Evolutionary conservation across 2,329 filamentous ascomycete genomes (phyloP).

Genomic region (Aspergillus sergii): DNA sequence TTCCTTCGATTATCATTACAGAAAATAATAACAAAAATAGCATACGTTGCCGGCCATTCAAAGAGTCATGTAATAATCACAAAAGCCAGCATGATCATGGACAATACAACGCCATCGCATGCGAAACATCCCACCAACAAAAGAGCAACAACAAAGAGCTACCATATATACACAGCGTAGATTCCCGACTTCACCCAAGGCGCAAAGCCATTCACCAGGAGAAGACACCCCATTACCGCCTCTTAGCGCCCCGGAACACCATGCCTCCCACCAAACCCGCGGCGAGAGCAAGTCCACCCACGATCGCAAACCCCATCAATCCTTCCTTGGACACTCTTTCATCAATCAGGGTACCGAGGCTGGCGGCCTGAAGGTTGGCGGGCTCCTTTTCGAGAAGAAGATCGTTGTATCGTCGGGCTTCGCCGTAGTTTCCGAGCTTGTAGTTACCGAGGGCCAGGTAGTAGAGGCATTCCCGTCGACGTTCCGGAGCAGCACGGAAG

Average conservation of each 20-base stretch:
- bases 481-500: slow-evolving; percentile 89
- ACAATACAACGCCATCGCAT: slow-evolving; percentile 9
- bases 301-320: slow-evolving; percentile 88
- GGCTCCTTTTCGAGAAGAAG: slow-evolving; percentile 88
- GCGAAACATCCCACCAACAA: slow-evolving; percentile 7
- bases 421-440: slow-evolving; percentile 96
- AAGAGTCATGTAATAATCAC: slow-evolving; percentile 3
- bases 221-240: slow-evolving; percentile 46
- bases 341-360: slow-evolving; percentile 85
- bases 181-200: neutral
- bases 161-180: slow-evolving; percentile 2
- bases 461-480: slow-evolving; percentile 95
- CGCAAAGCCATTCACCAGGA: neutral
- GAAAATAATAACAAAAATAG: neutral
- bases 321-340: slow-evolving; percentile 96
- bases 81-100: slow-evolving; percentile 2
- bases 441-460: slow-evolving; percentile 97
- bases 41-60: neutral
- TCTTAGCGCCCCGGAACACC: slow-evolving; percentile 73
- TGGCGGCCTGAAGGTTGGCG: slow-evolving; percentile 84
- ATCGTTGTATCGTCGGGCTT: slow-evolving; percentile 93
- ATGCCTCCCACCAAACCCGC: slow-evolving; percentile 92
- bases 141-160: neutral
- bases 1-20: neutral
- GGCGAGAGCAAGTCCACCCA: slow-evolving; percentile 88